phyloP scores from a whole-genome alignment of 108 stramenopile species.

The Cyclostephanos tholiformis region DNA sequence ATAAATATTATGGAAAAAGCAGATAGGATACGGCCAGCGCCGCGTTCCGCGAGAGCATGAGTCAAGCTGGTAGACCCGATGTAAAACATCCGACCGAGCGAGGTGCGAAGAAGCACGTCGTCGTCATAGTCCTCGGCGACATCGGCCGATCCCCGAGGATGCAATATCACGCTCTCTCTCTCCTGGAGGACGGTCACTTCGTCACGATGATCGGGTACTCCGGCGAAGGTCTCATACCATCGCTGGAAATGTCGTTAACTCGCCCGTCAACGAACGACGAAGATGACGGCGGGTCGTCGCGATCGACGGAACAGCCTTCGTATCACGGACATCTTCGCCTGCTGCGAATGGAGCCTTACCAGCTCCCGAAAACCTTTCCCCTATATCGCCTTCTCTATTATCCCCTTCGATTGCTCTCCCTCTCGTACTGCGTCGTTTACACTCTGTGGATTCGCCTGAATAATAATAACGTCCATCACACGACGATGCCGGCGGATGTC shows the following conservation, averaged over 20 bases:
- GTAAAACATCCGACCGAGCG: no score
- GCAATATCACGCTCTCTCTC: constrained; percentile 97
- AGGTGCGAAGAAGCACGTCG: constrained; percentile 48
- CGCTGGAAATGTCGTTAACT: constrained; percentile 17
- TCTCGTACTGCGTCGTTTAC: constrained; percentile 53
- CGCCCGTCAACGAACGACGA: neutral
- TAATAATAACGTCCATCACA: constrained; percentile 17
- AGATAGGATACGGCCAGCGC: no score
- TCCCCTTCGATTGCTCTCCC: constrained; percentile 54
- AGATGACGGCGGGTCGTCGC: neutral
- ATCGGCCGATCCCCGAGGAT: constrained; percentile 96
- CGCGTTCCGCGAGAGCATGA: no score
- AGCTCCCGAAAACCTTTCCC: constrained; percentile 54
- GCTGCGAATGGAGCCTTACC: constrained; percentile 57
- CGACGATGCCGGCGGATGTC: constrained; percentile 54
- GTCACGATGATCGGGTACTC: constrained; percentile 80
- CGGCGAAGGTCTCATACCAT: constrained; percentile 64
- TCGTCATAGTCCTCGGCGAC: constrained; percentile 84
- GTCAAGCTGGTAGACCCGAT: no score
- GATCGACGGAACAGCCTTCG: neutral
- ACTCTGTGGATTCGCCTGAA: constrained; percentile 57
- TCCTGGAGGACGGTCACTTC: constrained; percentile 70
- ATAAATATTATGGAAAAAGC: no score
- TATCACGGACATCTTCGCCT: constrained; percentile 55
- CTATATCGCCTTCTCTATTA: constrained; percentile 64